These are phyloP conservation scores for Protomyces inundatus DNA, from an alignment of 1,139 yeast species.

Conservation along the genomic window DNA sequence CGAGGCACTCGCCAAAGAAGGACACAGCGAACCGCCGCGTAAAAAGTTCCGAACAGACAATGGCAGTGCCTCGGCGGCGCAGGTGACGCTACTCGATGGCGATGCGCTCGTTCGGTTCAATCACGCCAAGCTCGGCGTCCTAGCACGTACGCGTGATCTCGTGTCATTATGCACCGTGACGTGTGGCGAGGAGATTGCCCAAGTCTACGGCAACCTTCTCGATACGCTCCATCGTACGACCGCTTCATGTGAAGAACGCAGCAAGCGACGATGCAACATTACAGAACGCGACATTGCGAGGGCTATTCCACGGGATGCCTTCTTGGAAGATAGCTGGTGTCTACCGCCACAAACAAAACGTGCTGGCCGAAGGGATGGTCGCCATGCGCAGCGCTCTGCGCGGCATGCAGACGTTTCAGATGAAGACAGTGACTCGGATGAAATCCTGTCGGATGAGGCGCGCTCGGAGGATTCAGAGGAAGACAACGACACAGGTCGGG, in stretches of 20 bases:
- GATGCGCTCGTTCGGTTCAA: constrained; percentile 56
- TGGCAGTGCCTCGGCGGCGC: constrained; percentile 20
- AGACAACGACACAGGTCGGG: constrained; percentile 36
- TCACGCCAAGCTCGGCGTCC: constrained; percentile 61
- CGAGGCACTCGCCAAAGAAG: not conserved
- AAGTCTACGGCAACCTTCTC: constrained; percentile 59
- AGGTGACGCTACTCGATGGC: constrained; percentile 31
- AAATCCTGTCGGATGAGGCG: constrained; percentile 33
- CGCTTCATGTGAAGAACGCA: constrained; percentile 35
- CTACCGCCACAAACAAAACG: not conserved
- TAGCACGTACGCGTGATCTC: constrained; percentile 60
- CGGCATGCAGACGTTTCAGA: constrained; percentile 22
- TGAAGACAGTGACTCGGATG: constrained; percentile 4
- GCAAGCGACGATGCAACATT: constrained; percentile 35
- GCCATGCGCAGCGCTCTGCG: constrained; percentile 33
- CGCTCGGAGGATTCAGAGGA: constrained; percentile 34
- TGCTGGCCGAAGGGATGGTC: constrained; percentile 30
- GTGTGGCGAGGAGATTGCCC: constrained; percentile 64
- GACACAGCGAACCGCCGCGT: not conserved
- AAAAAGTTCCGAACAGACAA: not conserved
- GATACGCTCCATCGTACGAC: constrained; percentile 49
- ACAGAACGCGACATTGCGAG: constrained; percentile 38
- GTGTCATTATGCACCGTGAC: constrained; percentile 60
- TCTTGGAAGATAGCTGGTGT: constrained; percentile 31
- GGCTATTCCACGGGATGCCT: constrained; percentile 35